Base-by-base conservation (phyloP, 2,329 filamentous ascomycete genomes). In the Epicoccum sorghinum region DNA sequence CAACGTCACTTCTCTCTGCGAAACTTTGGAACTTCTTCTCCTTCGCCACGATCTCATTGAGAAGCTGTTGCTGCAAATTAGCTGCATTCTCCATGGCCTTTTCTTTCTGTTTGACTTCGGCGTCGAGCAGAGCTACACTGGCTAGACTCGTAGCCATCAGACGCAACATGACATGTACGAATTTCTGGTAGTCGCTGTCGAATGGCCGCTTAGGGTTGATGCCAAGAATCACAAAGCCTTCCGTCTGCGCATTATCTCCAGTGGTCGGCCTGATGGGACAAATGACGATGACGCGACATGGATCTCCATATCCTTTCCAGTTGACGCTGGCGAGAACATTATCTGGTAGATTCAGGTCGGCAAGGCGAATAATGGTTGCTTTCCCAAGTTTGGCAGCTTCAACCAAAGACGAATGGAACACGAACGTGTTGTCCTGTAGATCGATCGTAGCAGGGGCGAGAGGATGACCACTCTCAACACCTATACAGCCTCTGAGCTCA, bases 221-320 rank as follows among this genome's bases (percentile, higher is more conserved):
- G 0, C 75, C 77, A 12, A 77, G 52, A 2, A 79, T 62, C 5
- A 79, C 44, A 24, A 79, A 74, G 0, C 74, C 77, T 32, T 77
- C 64, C 2, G 74, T 62, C 23, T 74, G 70, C 10, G 25, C 55
- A 27, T 54, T 60, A 12, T 68, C 65, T 4, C 65, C 66, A 3
- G 64, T 70, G 0, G 73, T 72, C 2, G 71, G 71, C 10, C 65
- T 66, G 30, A 79, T 69, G 0, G 77, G 75, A 18, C 69, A 70
- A 1, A 78, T 62, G 5, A 77, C 57, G 1, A 72, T 60, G 8
- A 54, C 61, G n/a, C 62, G 63, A 32, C 77, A 70, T 5, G 65
- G 62, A 12, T 77, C 72, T 3, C 70, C 69, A 45, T 72, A 77
- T 1, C 68, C 70, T 32, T 71, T 69, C 61, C 69, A 73, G 1